These are phyloP conservation scores for Acer negundo DNA, from an alignment of 345 rosid species.

Conservation along the genomic window DNA sequence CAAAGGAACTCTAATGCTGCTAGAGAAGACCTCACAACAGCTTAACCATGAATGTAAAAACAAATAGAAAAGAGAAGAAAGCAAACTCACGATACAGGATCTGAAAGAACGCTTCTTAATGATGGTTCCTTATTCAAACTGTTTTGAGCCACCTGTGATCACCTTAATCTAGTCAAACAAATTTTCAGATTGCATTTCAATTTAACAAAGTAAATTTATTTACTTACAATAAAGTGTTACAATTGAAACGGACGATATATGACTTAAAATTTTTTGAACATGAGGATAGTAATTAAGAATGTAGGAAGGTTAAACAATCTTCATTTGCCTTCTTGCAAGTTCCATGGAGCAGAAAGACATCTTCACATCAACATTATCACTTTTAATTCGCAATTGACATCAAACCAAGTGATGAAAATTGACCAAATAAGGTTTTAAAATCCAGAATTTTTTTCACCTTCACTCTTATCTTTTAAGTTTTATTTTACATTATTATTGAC, in stretches of 20 bases:
- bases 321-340: background rate
- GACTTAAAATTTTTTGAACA: background rate
- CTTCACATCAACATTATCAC: background rate
- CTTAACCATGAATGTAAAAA: background rate
- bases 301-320: background rate
- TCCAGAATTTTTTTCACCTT: background rate
- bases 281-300: background rate
- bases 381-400: background rate
- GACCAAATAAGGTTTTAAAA: constrained; percentile 2
- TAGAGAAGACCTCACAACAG: constrained; percentile 6
- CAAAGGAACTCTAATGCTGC: background rate
- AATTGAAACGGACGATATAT: background rate
- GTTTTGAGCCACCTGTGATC: constrained; percentile 61
- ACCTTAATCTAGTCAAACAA: constrained; percentile 24
- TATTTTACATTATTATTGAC: background rate
- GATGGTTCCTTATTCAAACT: constrained; percentile 76
- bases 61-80: constrained; percentile 21
- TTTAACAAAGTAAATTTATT: constrained; percentile 1
- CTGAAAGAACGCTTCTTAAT: constrained; percentile 94
- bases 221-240: background rate
- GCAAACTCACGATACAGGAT: constrained; percentile 84
- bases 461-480: background rate
- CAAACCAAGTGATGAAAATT: background rate
- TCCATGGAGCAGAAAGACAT: background rate
- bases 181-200: constrained; percentile 11